Evolutionary conservation across 2,329 filamentous ascomycete genomes (phyloP), one percentile per base, ranked within the genome.

Genomic region (Xylaria sp.): DNA sequence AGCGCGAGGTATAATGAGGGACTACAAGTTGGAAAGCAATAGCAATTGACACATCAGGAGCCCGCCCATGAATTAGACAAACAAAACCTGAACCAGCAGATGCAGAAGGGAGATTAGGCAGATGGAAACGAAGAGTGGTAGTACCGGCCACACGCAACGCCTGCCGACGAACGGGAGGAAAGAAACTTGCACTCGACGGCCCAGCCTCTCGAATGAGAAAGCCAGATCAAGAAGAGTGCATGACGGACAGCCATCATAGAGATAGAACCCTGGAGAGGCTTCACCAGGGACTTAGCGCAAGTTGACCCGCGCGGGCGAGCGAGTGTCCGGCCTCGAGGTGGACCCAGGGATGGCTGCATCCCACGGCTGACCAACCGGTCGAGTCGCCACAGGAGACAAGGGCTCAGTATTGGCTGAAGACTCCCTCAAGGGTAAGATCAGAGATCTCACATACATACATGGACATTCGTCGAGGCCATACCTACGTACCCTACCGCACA

Each of bases 11-110:
- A 65, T 62, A 67, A 63, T 57, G 67, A 68, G 63, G 64, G 69
- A 69, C 52, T 63, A 72, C 66, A 51, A 67, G 63, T 65, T 62
- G 66, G 64, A 66, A 71, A 65, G 65, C 64, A 68, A 67, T 60
- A 61, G 45, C n/a, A n/a, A n/a, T 67, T 53, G 66, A 58, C 63
- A 70, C 67, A 74, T 69, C 67, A 71, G 69, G 71, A 74, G 72
- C 71, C 67, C 73, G 74, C 74, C 77, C 76, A 76, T 71, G 75
- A 76, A 76, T 74, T 70, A 75, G 77, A 78, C 78, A 79, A 81
- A 80, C 77, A 79, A 74, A 71, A 75, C 76, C 76, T 75, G 77
- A 76, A 73, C 74, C 74, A 75, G 72, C 72, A 75, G 75, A 73
- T 73, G 68, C 69, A 67, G 64, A 67, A 69, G 61, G 67, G 61